These are phyloP conservation scores for Phytopythium cucurbitacearum DNA, from an alignment of 352 stramenopile genomes.

Conservation along the genomic window DNA sequence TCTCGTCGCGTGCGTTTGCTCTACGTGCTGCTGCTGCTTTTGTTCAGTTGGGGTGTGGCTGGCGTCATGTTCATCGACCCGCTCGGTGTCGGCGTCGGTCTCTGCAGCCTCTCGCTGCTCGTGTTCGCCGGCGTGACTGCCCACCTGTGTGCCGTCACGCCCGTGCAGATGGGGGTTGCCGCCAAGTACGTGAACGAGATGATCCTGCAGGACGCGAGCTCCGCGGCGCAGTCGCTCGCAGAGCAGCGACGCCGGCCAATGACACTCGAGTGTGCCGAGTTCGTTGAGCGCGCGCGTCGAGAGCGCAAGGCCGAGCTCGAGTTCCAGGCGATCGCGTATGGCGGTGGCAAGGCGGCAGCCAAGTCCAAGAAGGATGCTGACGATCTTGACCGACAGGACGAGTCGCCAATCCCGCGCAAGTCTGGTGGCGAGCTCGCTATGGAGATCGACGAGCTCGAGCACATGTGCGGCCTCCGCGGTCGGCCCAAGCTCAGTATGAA, in stretches of 20 bases:
- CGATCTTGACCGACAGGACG: slow-evolving; percentile 12
- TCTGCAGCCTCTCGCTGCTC: slow-evolving; percentile 84
- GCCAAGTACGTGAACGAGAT: slow-evolving; percentile 88
- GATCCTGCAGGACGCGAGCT: slow-evolving; percentile 82
- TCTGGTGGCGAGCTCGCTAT: slow-evolving; percentile 57
- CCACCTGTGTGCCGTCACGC: slow-evolving; percentile 76
- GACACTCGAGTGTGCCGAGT: slow-evolving; percentile 73
- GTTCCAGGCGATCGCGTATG: slow-evolving; percentile 79
- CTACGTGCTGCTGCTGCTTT: slow-evolving; percentile 65
- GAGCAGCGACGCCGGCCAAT: slow-evolving; percentile 65
- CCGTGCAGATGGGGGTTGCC: slow-evolving; percentile 84
- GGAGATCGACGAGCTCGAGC: slow-evolving; percentile 63
- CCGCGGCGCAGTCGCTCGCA: slow-evolving; percentile 60
- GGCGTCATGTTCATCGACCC: slow-evolving; percentile 90
- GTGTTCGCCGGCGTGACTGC: slow-evolving; percentile 70
- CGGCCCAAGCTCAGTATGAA: background rate
- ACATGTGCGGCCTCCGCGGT: slow-evolving; percentile 1
- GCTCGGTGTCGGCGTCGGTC: slow-evolving; percentile 81
- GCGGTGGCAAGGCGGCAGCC: slow-evolving; percentile 20
- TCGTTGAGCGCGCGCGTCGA: slow-evolving; percentile 60
- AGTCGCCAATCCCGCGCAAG: slow-evolving; percentile 9
- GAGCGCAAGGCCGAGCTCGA: slow-evolving; percentile 80
- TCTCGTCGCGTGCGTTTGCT: slow-evolving; percentile 62
- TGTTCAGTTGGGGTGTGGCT: slow-evolving; percentile 82
- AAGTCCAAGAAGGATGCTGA: slow-evolving; percentile 17